Evolutionary conservation across 768 basidiomycete genomes (phyloP), one percentile per base, ranked within the genome.

Genomic region (Piloderma croceum): DNA sequence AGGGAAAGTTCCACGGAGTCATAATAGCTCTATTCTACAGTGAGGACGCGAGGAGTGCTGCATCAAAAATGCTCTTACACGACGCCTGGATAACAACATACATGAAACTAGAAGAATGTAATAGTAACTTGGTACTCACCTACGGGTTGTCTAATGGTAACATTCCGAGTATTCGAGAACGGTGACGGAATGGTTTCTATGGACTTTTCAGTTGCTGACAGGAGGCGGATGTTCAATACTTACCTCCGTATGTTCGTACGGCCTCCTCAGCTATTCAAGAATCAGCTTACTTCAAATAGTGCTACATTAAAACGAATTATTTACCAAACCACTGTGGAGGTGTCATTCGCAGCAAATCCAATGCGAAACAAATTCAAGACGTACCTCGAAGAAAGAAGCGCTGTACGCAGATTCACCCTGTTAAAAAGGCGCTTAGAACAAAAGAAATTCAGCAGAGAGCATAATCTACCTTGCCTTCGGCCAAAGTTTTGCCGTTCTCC

Each of bases 1-100:
- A 90, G 2, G 93, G 93, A 67, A 96, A 97, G 62, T 96, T 92
- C 89, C 87, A 88, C 24, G 86, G 86, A 1, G 86, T 88, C 31
- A 89, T 49, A 47, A 90, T 86, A 5, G 83, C 81, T 7, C 87
- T 90, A 48, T 21, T 3, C n/a, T n/a, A 37, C 23, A 17, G 22
- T 13, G 22, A 19, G 22, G 24, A 49, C 51, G 10, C 45, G 42
- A 33, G 6, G 32, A 18, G 21, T 20, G 7, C 17, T 20, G 11
- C 24, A 17, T 20, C 19, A 1, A n/a, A 15, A 9, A 48, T 41
- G 31, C 33, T 45, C 68, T 31, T 58, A 76, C 73, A 74, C 71
- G 24, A 74, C 71, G 46, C 73, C 71, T 74, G 44, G 31, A 24
- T 3, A 38, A 38, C 12, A 31, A 19, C 13, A 18, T 10, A 36